Conservation (phyloP, 371 early-diverging fungal genomes). For the Mortierella sp. region DNA sequence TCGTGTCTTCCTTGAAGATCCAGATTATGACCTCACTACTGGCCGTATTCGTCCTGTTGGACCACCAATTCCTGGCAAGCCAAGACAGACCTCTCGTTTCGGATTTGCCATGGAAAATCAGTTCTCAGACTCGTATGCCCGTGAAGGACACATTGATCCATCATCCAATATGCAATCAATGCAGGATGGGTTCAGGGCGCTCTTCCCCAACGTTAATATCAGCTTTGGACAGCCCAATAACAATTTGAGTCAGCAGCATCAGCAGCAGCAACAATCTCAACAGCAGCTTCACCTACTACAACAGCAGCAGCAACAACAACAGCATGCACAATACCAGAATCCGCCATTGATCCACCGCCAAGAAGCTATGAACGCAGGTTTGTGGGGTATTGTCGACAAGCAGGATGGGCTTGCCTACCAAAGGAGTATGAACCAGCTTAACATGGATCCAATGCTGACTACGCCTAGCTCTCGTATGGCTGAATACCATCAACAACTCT, state of each 20-base stretch:
- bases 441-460: conserved; percentile 41
- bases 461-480: conserved; percentile 55
- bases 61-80: conserved; percentile 53
- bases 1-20: conserved; percentile 33
- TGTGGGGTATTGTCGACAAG: conserved; percentile 35
- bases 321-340: conserved; percentile 25
- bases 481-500: conserved; percentile 57
- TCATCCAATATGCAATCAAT: conserved; percentile 58
- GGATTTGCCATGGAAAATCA: conserved; percentile 57
- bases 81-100: conserved; percentile 59
- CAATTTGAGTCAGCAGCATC: conserved; percentile 18
- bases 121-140: conserved; percentile 21
- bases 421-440: conserved; percentile 34
- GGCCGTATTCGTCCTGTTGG: conserved; percentile 38
- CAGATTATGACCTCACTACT: conserved; percentile 32
- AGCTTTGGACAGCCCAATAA: conserved; percentile 65
- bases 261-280: conserved; percentile 30
- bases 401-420: conserved; percentile 26
- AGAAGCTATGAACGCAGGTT: conserved; percentile 15
- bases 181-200: conserved; percentile 73
- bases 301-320: conserved; percentile 40
- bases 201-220: conserved; percentile 80
- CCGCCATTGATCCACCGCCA: conserved; percentile 47
- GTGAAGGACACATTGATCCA: conserved; percentile 33
- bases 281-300: conserved; percentile 38